Conservation (phyloP, 2,329 filamentous ascomycete genomes). For the Pyrenochaeta sp. region DNA sequence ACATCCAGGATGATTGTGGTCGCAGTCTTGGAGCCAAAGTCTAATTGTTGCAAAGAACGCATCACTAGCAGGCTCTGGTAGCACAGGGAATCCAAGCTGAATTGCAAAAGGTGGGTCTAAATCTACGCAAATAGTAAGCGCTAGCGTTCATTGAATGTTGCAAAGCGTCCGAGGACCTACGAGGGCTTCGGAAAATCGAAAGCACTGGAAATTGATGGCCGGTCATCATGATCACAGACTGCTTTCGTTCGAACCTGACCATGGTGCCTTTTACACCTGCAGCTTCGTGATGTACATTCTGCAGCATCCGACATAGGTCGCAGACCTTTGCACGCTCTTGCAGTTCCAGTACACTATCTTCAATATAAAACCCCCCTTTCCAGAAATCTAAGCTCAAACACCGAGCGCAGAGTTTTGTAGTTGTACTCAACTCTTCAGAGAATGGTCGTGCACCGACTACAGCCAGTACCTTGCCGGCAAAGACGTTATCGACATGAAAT, state of each 20-base stretch:
- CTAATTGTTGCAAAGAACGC: constrained; percentile 12
- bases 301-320: constrained; percentile 16
- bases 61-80: constrained; percentile 1
- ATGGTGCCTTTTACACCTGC: neutral
- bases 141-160: too few species aligned
- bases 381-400: constrained; percentile 13
- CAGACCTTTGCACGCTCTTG: constrained; percentile 4
- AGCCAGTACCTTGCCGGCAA: constrained; percentile 4
- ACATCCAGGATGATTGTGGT: neutral
- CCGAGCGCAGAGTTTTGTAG: constrained; percentile 6
- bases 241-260: constrained; percentile 4
- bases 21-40: constrained; percentile 17
- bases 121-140: too few species aligned
- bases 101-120: constrained; percentile 2
- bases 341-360: neutral
- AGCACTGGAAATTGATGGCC: constrained; percentile 9
- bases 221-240: constrained; percentile 5
- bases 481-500: constrained; percentile 19
- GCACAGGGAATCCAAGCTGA: constrained; percentile 19
- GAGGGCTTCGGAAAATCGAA: constrained; percentile 11
- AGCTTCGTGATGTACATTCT: neutral
- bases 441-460: too few species aligned
- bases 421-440: neutral
- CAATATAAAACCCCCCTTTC: constrained; percentile 12
- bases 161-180: too few species aligned